Base-by-base conservation (phyloP, 1,284 basidiomycete species). In the Pascua sp. region DNA sequence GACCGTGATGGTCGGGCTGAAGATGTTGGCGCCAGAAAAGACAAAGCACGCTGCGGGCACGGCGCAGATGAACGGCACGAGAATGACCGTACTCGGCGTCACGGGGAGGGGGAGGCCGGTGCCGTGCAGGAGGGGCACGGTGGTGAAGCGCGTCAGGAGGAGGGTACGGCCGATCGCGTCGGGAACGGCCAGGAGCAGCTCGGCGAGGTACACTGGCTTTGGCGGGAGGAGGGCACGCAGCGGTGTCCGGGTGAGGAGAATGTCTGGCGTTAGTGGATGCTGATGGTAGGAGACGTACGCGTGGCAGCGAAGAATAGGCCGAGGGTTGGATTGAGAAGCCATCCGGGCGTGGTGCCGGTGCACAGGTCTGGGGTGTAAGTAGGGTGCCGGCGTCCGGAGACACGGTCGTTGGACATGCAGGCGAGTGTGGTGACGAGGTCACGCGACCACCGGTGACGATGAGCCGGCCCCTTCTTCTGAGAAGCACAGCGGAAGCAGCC, bases 141-240 rank as follows among this genome's bases (percentile, higher is more conserved):
- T 54, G 36, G 74, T 70, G 67, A 77, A 74, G 15, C 64, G 58
- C 9, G 76, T 77, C 8, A 77, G 63, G 49, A 78, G 70, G 7
- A 78, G 68, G 2, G 73, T 67, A 64, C 76, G 68, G 50, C 73
- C 72, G 53, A 77, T 68, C 2, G 73, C 73, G 57, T 78, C 76
- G 10, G 70, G 67, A 16, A 75, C 49, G 39, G 73, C 54, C 11
- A 74, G 50, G 8, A 60, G 48, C 12, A 77, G 66, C 53, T 78
- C 76, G 16, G 67, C 56, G 4, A 47, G 47, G 37, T 72, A 63
- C 12, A 53, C 63, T 8, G 75, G 72, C 37, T 54, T 57, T 1
- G 48, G 5, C 0, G 76, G 76, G 8, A 78, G 63, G 17, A 76
- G 53, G 3, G 15, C 39, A 46, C 54, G 42, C 8, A 78, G 60